Evolutionary conservation across 768 basidiomycete species (phyloP), one percentile per base, ranked within the genome.

Genomic region (Rossbeevera mucosa): DNA sequence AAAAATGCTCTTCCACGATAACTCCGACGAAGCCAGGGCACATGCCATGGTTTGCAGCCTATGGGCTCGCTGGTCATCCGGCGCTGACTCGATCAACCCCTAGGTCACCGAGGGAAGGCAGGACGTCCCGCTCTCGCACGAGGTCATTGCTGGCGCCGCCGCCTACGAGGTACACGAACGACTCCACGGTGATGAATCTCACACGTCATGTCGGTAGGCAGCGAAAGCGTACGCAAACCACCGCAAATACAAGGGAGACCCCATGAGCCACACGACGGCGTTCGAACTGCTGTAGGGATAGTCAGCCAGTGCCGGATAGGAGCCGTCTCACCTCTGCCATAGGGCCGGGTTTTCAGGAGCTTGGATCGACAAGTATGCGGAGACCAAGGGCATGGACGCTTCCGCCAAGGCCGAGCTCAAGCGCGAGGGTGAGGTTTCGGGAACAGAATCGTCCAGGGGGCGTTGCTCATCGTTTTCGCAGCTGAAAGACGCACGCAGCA

Each of bases 161-260:
- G 63, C 66, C 8, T 67, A 63, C 46, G 68, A 67, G 53, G 66
- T 51, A 47, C 26, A 18, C 22, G 0, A n/a, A n/a, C n/a, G n/a
- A n/a, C n/a, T n/a, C n/a, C n/a, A n/a, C n/a, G n/a, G n/a, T n/a
- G n/a, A n/a, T n/a, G n/a, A 6, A 21, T 4, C 13, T 43, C 26
- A 11, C 21, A 20, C 28, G 26, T 25, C n/a, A 22, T 25, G 26
- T 25, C n/a, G 20, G 14, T 24, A 70, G 66, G 66, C 62, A 20
- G 67, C 66, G 5, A 70, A 70, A 36, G 59, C 59, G 1, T 68
- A 70, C 54, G 53, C 64, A 48, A 4, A 63, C 3, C 64, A 68
- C 30, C 43, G 62, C 48, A 30, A 3, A 8, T 12, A 9, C 16
- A 38, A 58, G 1, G 62, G 68, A 6, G 54, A 59, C 26, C 66